Evolutionary conservation across 2,329 filamentous ascomycete genomes (phyloP).

Genomic region (Ascochyta pisi): DNA sequence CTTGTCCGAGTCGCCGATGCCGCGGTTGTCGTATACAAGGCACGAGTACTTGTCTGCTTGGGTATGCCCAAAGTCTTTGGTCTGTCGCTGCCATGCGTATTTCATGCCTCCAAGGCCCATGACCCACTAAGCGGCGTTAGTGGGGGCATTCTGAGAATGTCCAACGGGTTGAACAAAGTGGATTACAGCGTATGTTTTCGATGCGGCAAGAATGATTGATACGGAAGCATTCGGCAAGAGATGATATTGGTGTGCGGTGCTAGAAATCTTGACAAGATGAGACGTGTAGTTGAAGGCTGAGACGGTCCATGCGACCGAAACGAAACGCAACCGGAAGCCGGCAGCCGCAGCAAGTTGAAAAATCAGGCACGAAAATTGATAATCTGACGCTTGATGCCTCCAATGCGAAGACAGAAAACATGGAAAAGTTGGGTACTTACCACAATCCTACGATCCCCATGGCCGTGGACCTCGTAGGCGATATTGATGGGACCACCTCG

Average conservation of each 20-base stretch:
- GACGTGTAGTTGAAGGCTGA: constrained; percentile 38
- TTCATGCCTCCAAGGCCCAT: constrained; percentile 78
- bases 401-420: constrained; percentile 22
- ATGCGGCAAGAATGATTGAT: neutral
- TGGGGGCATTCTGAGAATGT: neutral
- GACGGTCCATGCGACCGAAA: constrained; percentile 48
- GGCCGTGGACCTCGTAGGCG: constrained; percentile 80
- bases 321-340: constrained; percentile 37
- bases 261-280: constrained; percentile 25
- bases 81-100: constrained; percentile 82
- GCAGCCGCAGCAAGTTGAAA: constrained; percentile 11
- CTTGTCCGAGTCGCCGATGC: constrained; percentile 81
- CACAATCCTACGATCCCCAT: constrained; percentile 73
- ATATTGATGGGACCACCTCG: constrained; percentile 79
- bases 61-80: constrained; percentile 79
- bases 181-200: neutral
- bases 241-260: neutral
- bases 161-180: neutral
- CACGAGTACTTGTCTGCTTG: constrained; percentile 72
- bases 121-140: constrained; percentile 65
- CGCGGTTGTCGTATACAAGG: constrained; percentile 83
- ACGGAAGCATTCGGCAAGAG: constrained; percentile 1
- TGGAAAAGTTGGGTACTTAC: constrained; percentile 59
- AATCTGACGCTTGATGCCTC: constrained; percentile 22
- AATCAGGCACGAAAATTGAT: constrained; percentile 28